Evolutionary conservation across 192 early-diverging fungal species (phyloP).

Genomic region (Piromyces sp.): DNA sequence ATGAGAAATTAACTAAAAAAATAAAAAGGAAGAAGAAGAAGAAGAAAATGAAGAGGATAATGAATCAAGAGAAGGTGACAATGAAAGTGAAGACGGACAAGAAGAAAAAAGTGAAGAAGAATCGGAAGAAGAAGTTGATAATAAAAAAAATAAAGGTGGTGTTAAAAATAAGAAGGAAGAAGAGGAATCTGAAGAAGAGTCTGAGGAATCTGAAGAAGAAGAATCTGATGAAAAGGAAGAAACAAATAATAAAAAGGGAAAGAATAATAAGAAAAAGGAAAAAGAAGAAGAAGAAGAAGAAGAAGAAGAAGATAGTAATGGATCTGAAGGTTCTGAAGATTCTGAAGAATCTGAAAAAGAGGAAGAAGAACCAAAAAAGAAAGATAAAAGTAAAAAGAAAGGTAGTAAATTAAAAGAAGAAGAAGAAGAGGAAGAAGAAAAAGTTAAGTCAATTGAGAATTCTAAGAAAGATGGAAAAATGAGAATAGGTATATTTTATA

Average conservation of each 20-base stretch:
- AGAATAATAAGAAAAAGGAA: background rate
- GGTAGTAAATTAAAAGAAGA: no score
- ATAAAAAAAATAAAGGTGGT: background rate
- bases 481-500: background rate
- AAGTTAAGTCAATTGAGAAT: background rate
- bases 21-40: background rate
- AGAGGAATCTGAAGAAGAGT: background rate
- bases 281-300: background rate
- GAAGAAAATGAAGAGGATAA: background rate
- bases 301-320: background rate
- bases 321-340: background rate
- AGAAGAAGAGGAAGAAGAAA: background rate
- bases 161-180: background rate
- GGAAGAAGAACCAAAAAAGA: background rate
- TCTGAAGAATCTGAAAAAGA: background rate
- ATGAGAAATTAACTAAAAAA: background rate
- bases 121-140: background rate
- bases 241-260: background rate
- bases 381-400: background rate
- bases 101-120: background rate
- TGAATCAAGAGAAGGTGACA: background rate
- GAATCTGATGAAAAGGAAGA: background rate
- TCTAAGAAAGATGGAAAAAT: background rate
- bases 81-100: background rate
- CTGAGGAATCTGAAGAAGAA: background rate